Base-by-base conservation (phyloP, 169 alveolate genomes). In the Cryptosporidium baileyi region DNA sequence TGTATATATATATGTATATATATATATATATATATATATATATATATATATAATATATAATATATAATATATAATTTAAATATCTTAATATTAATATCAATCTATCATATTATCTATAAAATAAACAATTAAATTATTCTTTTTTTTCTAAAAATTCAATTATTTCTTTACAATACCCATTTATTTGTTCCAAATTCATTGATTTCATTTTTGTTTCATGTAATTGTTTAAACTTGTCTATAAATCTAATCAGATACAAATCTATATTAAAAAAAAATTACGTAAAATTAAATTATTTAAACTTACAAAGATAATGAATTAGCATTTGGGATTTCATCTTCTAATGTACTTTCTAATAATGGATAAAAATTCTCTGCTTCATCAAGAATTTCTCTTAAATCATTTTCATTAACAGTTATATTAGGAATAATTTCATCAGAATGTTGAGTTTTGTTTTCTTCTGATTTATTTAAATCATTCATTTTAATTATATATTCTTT, bases 311-410 rank as follows among this genome's bases (percentile, higher is more conserved):
- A n/a, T 13, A 54, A 26, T 40, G 67, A 32, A 36, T 59, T 51
- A 49, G 34, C 40, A n/a, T 34, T 54, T 13, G 36, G 44, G 22
- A 59, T 32, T 38, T 30, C 60, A 24, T 74, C 85, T 26, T 74
- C 85, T 17, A 74, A 8, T 11, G 57, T 38, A 38, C 85, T 52
- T 57, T 74, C 85, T 15, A 74, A 38, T 22, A 74, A 24, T 13
- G 85, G 85, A 44, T 54, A 74, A 54, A 74, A 74, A 22, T 74
- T 74, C 54, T 74, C 85, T 2, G 61, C 65, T 9, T 74, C 85
- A 15, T 74, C 85, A 45, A 74, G 36, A 32, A 38, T 22, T 44
- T 40, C 67, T 19, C 26, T 11, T 24, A 57, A 22, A 44, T 30
- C 28, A 13, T 63, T 54, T 19, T 44, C 45, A 13, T 63, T 43